Base-by-base conservation (phyloP, 2,329 filamentous ascomycete genomes). In the Thelonectria blattea region DNA sequence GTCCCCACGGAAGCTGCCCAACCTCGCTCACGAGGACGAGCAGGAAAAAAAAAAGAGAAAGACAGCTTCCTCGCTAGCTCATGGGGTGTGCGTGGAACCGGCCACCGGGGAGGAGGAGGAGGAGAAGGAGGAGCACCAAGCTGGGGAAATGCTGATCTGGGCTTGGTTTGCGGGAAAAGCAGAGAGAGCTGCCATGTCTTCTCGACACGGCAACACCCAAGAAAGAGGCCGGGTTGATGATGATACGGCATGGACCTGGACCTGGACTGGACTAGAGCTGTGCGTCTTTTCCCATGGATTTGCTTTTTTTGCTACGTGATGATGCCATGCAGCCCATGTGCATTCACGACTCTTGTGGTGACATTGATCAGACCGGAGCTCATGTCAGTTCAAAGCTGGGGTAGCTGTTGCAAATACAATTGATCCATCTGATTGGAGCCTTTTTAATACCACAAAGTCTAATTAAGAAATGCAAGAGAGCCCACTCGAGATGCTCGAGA, bases 401-500 rank as follows among this genome's bases (percentile, higher is more conserved):
- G 42, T 24, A 43, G 17, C 14, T 42, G 14, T 37, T 41, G 34
- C 30, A 24, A 55, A 32, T 32, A 24, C 47, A 60, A 55, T 60
- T 60, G 52, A 32, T 42, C 32, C 41, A 51, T 52, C 10, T 47
- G 47, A 55, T 60, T 55, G 52, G 57, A 60, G 52, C 55, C n/a
- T 24, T 46, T 50, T 41, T 47, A 18, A 10, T 50, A 47, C 30
- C 24, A 56, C 22, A 50, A 58, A 32, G 34, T 58, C 20, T 51
- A 18, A 47, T 27, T 58, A 59, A 61, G 37, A 62, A 52, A 60
- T 41, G 24, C 30, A 46, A 53, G 30, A 45, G 45, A 58, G 46
- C 52, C 57, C 41, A 58, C 61, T 49, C 49, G 60, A 53, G 45
- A 60, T 58, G 47, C 32, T 34, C 32, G 32, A 37, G 34, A 37